Evolutionary conservation across 148 eudicot species (phyloP), one percentile per base, ranked within the genome.

Genomic region (Rhododendron mucronatum): DNA sequence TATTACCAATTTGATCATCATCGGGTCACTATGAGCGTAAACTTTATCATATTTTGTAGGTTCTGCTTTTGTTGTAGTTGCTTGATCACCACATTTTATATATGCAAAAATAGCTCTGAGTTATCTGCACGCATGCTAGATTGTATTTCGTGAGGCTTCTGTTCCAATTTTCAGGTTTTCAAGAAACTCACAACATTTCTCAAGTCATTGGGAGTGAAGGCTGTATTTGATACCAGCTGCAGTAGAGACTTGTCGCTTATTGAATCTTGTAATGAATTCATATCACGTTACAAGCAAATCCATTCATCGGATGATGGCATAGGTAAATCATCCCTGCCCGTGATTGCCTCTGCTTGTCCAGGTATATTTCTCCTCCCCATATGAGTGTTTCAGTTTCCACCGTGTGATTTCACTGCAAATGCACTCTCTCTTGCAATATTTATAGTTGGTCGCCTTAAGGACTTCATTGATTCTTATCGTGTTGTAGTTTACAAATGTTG

Each of bases 281-380:
- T 95, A 44, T 57, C 88, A 21, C 96, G 99, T 23, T 95, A 97
- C 90, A 94, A 89, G 87, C 92, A 92, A 87, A 90, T 78, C 48
- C 88, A 89, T 87, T 89, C 90, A 71, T 13, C 88, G 80, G 89
- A 88, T 82, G 91, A 80, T 71, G 92, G 79, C 45, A 87, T 63
- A 21, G 50, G 83, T 45, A 89, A 90, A 88, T 87, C 94, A 81
- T 81, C 91, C 20, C 89, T 95, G 81, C 99, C 99, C 76, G 92
- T 97, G 94, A 91, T 97, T 89, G 89, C 99, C 50, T 97, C 99
- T 16, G 92, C 98, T 51, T 97, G 99, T 88, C 99, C 99, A 88
- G 99, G 99, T 97, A 91, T 83, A 26, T 30, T 30, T 90, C 50
- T 65, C 37, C 18, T 77, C 21, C 74, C 57, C 30, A 1, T 77